Evolutionary conservation across 2,329 filamentous ascomycete genomes (phyloP), one percentile per base, ranked within the genome.

Genomic region (Stemphylium beticola): DNA sequence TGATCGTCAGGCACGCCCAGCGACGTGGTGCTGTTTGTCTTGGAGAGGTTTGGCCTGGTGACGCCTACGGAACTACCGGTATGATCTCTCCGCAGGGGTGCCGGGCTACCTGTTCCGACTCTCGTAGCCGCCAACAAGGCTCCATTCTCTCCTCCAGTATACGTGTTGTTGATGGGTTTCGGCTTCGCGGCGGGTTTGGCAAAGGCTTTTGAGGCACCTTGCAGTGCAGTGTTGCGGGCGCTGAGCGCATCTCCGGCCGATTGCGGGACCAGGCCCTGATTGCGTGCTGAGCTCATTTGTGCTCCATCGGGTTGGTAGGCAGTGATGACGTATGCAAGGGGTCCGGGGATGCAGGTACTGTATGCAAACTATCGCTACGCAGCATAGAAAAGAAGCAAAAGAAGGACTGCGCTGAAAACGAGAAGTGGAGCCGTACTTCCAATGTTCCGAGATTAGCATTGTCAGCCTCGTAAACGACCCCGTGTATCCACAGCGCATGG

Each of bases 181-280:
- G 77, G 74, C 61, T 77, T 77, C 39, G 74, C 61, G 24, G 74
- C 65, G 22, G 77, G 76, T 63, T 78, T 80, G 10, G 72, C 75
- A 66, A 83, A 83, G 18, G 82, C 82, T 36, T 74, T 62, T 5
- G 76, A 72, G 8, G 82, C 82, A 29, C 82, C 82, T 47, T 73
- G 73, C 12, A 83, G 74, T 40, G 82, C 82, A 41, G 81, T 79
- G 67, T 78, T 64, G 50, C 63, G 72, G 39, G 73, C 69, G 61
- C 75, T 76, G 61, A 71, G 71, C 26, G 72, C 72, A 58, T 74
- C 70, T 60, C 68, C 65, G 53, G 72, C 68, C 22, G 65, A 56
- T 57, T 72, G 63, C 62, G 67, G 65, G 47, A 53, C 64, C 60
- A 61, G 57, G 54, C 65, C 57, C 43, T 61, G 62, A 59, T 65